Percentiles rank a stretch among this genome's conserved stretches.
Conservation (phyloP, 768 basidiomycete species). For the Crassisporium funariophilum region DNA sequence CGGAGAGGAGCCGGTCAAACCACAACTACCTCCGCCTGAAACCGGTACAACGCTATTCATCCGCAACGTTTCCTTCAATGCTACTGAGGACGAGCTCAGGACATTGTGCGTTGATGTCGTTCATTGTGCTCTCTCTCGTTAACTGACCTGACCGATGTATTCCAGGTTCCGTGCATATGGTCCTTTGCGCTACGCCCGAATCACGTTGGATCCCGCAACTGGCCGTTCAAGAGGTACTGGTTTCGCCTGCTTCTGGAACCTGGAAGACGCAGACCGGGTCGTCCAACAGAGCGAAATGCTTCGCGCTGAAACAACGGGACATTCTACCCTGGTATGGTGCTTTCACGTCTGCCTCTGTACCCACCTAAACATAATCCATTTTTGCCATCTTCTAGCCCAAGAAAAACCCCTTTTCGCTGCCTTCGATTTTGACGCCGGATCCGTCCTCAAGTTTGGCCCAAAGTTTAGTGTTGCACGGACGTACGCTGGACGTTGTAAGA, state of each 20-base stretch:
- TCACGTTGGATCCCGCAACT: constrained; percentile 81
- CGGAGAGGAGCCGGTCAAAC: constrained; percentile 53
- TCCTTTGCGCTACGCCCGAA: constrained; percentile 88
- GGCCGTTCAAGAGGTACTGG: constrained; percentile 93
- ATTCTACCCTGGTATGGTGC: constrained; percentile 30
- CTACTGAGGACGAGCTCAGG: constrained; percentile 91
- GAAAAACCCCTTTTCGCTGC: constrained; percentile 85
- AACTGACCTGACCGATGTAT: background rate
- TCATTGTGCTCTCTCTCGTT: background rate
- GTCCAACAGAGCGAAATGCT: constrained; percentile 79
- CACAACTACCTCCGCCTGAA: constrained; percentile 80
- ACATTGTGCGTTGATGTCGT: constrained; percentile 59
- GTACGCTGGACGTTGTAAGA: constrained; percentile 86
- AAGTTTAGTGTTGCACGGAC: constrained; percentile 85
- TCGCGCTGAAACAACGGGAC: constrained; percentile 62
- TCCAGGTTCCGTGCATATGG: constrained; percentile 89
- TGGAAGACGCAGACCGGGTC: constrained; percentile 83
- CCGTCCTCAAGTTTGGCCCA: constrained; percentile 84
- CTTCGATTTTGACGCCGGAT: constrained; percentile 92
- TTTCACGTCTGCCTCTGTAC: background rate
- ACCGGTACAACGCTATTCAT: constrained; percentile 92
- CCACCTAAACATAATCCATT: background rate
- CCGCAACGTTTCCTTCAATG: constrained; percentile 89
- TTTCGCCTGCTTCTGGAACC: constrained; percentile 97
- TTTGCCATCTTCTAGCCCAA: constrained; percentile 47